Conservation (phyloP, 2,329 filamentous ascomycete genomes). For the Colletotrichum liaoningense region DNA sequence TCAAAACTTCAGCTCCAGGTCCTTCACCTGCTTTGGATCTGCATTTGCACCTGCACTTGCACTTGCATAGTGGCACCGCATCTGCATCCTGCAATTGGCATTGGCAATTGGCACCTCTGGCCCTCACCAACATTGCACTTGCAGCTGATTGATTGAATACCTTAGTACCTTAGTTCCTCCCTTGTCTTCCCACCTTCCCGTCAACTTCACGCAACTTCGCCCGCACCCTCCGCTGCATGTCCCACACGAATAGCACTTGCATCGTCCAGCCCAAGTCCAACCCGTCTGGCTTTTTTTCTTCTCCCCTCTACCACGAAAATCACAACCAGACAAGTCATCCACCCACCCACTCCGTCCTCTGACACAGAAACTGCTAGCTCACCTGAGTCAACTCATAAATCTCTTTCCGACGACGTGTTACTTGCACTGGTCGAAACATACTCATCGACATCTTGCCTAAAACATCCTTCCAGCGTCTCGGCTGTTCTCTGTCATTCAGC, state of each 20-base stretch:
- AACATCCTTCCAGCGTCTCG: neutral
- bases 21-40: neutral
- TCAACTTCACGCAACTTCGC: neutral
- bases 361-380: constrained; percentile 9
- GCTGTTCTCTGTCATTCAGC: neutral
- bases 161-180: neutral
- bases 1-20: neutral
- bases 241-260: neutral
- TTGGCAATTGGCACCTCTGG: neutral
- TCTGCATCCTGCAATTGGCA: neutral
- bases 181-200: neutral
- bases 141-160: neutral
- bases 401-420: neutral
- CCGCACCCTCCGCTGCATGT: neutral
- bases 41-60: constrained; percentile 8
- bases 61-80: neutral
- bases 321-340: neutral
- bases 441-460: neutral
- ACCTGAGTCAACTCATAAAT: constrained; percentile 20
- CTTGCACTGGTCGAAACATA: neutral
- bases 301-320: neutral
- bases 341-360: neutral
- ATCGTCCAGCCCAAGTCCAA: neutral
- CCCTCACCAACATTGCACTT: neutral
- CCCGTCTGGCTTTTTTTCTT: neutral